Conservation (phyloP, 768 basidiomycete species). For the Sporobolomyces roseus region DNA sequence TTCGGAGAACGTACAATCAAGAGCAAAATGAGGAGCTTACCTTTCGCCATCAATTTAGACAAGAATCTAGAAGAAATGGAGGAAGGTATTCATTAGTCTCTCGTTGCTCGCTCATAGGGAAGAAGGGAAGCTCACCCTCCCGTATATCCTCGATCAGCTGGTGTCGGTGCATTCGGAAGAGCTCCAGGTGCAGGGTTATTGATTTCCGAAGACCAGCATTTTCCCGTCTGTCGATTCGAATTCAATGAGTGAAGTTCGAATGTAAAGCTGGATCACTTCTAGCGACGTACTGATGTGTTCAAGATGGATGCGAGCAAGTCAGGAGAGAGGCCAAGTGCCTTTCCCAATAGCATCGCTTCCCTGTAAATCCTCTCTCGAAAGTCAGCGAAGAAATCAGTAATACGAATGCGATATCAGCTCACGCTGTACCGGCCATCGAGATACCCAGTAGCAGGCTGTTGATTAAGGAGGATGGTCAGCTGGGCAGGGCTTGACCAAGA, state of each 20-base stretch:
- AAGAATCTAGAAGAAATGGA: conserved; percentile 13
- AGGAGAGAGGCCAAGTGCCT: conserved; percentile 75
- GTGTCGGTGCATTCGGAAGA: conserved; percentile 61
- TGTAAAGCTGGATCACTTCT: not conserved
- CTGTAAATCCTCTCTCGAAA: not conserved
- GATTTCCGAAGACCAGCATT: conserved; percentile 48
- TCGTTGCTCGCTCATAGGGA: too few relatives aligned
- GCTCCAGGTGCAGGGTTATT: conserved; percentile 84
- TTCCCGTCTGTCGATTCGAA: conserved; percentile 32
- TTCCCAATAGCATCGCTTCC: conserved; percentile 84
- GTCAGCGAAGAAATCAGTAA: too few relatives aligned
- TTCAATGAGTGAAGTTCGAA: not conserved
- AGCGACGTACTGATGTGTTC: conserved; percentile 55
- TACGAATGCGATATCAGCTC: too few relatives aligned
- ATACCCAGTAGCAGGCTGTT: conserved; percentile 58
- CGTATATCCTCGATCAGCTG: conserved; percentile 75
- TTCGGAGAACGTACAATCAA: not conserved
- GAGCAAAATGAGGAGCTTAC: not conserved
- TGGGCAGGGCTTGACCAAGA: conserved; percentile 20
- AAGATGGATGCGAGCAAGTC: conserved; percentile 71
- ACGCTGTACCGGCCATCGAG: conserved; percentile 44
- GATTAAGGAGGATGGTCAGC: not conserved
- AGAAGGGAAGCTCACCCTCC: conserved; percentile 58
- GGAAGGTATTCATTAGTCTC: not conserved
- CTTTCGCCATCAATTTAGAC: conserved; percentile 32